A percentile compares a stretch with the other conserved stretches of the same genome.
Conservation (phyloP, 148 eudicot species). For the Salicornia ramosissima region DNA sequence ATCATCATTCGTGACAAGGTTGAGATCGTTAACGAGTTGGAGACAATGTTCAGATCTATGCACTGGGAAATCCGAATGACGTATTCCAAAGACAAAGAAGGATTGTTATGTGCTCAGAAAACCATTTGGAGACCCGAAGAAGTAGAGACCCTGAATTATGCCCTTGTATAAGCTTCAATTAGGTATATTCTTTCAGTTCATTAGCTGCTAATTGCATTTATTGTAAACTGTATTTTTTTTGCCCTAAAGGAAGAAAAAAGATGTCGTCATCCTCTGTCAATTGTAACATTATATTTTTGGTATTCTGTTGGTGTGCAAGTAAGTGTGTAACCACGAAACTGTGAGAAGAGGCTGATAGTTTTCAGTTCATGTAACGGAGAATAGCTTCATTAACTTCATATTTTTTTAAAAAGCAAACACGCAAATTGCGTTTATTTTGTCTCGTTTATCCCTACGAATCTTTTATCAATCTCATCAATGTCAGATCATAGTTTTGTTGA, state of each 20-base stretch:
- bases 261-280: background rate
- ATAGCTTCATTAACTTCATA: background rate
- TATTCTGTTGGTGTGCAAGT: background rate
- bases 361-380: background rate
- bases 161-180: slow-evolving; percentile 32
- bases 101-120: slow-evolving; percentile 55
- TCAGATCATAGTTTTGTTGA: no score
- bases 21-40: slow-evolving; percentile 46
- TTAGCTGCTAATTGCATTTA: slow-evolving; percentile 16
- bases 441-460: no score
- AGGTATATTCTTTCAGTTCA: slow-evolving; percentile 27
- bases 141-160: slow-evolving; percentile 40
- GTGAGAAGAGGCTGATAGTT: slow-evolving; percentile 4
- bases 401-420: background rate
- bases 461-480: no score
- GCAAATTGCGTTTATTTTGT: background rate
- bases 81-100: slow-evolving; percentile 58
- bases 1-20: slow-evolving; percentile 51
- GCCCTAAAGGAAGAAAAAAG: background rate
- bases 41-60: slow-evolving; percentile 45
- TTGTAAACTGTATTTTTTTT: slow-evolving; percentile 20
- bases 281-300: slow-evolving; percentile 13
- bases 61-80: slow-evolving; percentile 54
- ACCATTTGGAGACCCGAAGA: slow-evolving; percentile 61
- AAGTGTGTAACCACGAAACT: slow-evolving; percentile 7